Evolutionary conservation across 495 filamentous ascomycete species (phyloP).

Genomic region (Podospora pseudopauciseta): DNA sequence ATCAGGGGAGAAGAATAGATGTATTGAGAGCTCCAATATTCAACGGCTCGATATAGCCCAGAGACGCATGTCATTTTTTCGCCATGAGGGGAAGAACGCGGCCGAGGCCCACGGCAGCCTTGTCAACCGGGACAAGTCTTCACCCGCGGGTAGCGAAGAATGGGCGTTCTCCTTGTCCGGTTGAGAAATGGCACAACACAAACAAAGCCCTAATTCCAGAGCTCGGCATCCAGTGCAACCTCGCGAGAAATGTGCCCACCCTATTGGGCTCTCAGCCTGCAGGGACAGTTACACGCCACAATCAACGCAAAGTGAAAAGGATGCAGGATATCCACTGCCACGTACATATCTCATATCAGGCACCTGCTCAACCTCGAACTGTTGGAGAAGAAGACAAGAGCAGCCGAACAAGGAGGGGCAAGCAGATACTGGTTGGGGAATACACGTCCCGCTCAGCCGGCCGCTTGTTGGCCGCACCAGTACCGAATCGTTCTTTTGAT

Average conservation of each 20-base stretch:
- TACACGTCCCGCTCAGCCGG: slow-evolving; percentile 5
- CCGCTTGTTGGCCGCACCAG: not conserved
- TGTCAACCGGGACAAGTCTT: not conserved
- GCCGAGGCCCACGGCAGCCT: not conserved
- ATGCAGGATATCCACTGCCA: slow-evolving; percentile 1
- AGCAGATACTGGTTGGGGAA: not conserved
- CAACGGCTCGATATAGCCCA: not conserved
- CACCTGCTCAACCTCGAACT: not conserved
- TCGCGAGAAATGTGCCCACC: not conserved
- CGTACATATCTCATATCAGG: not conserved
- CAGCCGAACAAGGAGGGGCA: not conserved
- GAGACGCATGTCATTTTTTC: not conserved
- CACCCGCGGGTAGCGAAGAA: not conserved
- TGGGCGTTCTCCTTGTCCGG: not conserved
- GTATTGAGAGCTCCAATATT: not conserved
- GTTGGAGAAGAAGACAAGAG: not conserved
- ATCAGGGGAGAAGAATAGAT: not conserved
- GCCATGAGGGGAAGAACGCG: not conserved
- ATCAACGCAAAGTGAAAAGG: not conserved
- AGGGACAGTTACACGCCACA: slow-evolving; percentile 10
- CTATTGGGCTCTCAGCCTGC: not conserved
- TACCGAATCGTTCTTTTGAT: not conserved
- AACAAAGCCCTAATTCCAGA: not conserved
- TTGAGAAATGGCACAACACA: not conserved
- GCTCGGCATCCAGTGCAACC: not conserved